Conservation (phyloP, 2,329 filamentous ascomycete genomes). For the Ophiocordyceps sinensis region DNA sequence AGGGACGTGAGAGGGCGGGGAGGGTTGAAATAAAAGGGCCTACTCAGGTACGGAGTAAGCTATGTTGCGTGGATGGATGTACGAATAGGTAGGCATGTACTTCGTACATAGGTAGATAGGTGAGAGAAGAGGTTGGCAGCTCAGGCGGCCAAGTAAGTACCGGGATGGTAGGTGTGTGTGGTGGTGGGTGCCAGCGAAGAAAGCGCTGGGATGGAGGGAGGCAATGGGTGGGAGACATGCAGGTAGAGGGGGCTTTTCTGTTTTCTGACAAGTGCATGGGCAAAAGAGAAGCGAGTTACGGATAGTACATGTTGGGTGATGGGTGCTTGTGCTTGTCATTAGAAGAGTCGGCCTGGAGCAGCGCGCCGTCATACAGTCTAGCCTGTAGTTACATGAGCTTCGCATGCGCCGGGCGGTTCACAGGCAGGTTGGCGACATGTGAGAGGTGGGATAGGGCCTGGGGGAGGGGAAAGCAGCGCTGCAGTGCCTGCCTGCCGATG, state of each 20-base stretch:
- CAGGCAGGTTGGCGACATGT: no score
- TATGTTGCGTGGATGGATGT: background rate
- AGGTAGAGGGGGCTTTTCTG: conserved; percentile 26
- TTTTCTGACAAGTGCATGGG: conserved; percentile 12
- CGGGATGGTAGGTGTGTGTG: conserved; percentile 6
- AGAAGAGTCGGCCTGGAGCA: no score
- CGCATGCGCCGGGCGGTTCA: no score
- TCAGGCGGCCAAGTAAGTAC: background rate
- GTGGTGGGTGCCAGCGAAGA: conserved; percentile 20
- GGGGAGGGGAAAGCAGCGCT: no score
- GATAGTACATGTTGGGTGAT: no score
- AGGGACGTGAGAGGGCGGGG: conserved; percentile 11
- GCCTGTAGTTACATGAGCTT: no score
- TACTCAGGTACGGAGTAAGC: background rate
- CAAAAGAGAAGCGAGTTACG: conserved; percentile 9
- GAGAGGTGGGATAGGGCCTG: no score
- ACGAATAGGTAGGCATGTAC: no score
- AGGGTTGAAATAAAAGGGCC: conserved; percentile 14
- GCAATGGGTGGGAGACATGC: conserved; percentile 32
- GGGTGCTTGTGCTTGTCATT: no score
- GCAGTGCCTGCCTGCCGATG: no score
- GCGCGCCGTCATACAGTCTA: no score
- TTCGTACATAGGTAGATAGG: background rate
- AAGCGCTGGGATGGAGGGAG: conserved; percentile 26
- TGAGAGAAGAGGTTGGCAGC: background rate